These are phyloP conservation scores for Globisporangium paddicum DNA, from an alignment of 352 stramenopile genomes.

Conservation along the genomic window DNA sequence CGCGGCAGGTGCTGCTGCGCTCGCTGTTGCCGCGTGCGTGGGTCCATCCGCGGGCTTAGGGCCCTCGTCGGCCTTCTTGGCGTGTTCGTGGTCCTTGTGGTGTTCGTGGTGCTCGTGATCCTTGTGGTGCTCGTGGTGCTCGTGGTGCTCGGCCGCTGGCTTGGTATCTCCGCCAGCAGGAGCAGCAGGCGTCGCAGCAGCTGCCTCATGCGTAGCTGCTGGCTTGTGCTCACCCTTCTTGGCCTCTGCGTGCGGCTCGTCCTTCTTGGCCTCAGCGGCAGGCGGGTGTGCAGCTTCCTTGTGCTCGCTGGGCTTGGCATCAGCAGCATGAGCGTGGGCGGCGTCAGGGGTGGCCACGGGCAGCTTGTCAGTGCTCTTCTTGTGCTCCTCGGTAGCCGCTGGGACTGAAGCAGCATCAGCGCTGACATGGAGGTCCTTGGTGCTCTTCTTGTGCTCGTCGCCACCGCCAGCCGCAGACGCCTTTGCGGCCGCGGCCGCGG, in stretches of 20 bases:
- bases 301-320: background rate
- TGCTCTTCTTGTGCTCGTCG: slow-evolving; percentile 29
- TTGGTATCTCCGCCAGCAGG: background rate
- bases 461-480: background rate
- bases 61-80: background rate
- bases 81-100: background rate
- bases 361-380: background rate
- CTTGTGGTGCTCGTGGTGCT: background rate
- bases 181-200: background rate
- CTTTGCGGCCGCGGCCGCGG: slow-evolving; percentile 4
- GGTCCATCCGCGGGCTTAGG: background rate
- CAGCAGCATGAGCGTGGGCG: background rate
- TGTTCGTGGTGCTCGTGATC: background rate
- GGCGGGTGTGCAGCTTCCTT: background rate
- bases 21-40: background rate
- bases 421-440: slow-evolving; percentile 23
- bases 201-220: background rate
- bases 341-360: background rate
- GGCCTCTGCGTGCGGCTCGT: background rate
- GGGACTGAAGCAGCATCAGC: background rate
- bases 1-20: background rate
- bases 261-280: slow-evolving; percentile 4
- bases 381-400: background rate
- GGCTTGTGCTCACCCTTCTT: slow-evolving; percentile 9
- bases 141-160: background rate